These are phyloP conservation scores for Globisporangium rhizosaccharum DNA, from an alignment of 352 stramenopile species.

Conservation along the genomic window DNA sequence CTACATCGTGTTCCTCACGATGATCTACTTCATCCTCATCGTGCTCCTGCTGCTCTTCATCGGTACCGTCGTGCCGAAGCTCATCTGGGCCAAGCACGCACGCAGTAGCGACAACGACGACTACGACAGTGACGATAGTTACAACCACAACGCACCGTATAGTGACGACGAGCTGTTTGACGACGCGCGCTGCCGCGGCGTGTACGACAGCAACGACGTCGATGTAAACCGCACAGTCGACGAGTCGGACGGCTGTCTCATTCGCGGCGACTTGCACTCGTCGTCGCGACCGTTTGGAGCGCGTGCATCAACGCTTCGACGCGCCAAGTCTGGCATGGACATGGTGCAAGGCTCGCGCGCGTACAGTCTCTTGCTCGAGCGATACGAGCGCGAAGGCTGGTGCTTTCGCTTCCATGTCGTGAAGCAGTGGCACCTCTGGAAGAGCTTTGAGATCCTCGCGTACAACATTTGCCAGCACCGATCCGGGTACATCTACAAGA, in stretches of 20 bases:
- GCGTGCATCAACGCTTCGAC: constrained; percentile 23
- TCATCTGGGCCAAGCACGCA: constrained; percentile 60
- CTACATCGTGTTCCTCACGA: constrained; percentile 86
- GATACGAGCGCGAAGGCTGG: constrained; percentile 78
- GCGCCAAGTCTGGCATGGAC: constrained; percentile 66
- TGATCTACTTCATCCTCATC: constrained; percentile 89
- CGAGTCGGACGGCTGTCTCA: constrained; percentile 20
- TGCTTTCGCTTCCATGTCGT: constrained; percentile 71
- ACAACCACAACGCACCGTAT: constrained; percentile 8
- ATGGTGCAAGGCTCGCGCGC: constrained; percentile 64
- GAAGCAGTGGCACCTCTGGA: constrained; percentile 85
- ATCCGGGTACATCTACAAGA: constrained; percentile 88
- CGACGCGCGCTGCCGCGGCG: constrained; percentile 19
- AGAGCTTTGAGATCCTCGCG: constrained; percentile 83
- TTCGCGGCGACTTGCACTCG: constrained; percentile 7
- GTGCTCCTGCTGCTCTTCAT: constrained; percentile 80
- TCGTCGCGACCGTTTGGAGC: constrained; percentile 6
- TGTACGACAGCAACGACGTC: constrained; percentile 17
- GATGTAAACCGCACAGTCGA: constrained; percentile 16
- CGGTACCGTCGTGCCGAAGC: constrained; percentile 74
- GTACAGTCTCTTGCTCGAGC: constrained; percentile 67
- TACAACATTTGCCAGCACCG: constrained; percentile 88
- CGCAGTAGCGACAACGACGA: constrained; percentile 9
- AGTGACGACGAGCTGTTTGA: constrained; percentile 14
- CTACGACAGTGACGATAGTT: constrained; percentile 5